Conservation (phyloP, 2,329 filamentous ascomycete genomes). For the Xylariaceae sp. region DNA sequence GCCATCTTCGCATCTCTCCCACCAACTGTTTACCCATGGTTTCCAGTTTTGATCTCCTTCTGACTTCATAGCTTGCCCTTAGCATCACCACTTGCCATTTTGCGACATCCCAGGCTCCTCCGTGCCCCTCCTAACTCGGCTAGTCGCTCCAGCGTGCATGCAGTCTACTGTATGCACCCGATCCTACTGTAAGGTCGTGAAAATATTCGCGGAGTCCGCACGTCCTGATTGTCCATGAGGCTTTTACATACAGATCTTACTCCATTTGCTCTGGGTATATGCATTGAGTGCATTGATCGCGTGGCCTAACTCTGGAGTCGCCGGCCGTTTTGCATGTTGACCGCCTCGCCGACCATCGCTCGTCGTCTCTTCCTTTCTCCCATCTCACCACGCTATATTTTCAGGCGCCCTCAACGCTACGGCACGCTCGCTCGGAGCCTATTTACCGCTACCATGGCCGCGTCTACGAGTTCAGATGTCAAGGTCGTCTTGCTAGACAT, state of each 20-base stretch:
- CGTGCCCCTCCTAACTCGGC: conserved; percentile 10
- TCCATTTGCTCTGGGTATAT: conserved; percentile 15
- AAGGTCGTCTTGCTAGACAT: conserved; percentile 54
- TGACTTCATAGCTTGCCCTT: not conserved
- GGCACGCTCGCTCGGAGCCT: not conserved
- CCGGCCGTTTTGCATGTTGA: conserved; percentile 27
- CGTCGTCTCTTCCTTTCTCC: conserved; percentile 20
- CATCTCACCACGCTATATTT: conserved; percentile 7
- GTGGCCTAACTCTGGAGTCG: conserved; percentile 17
- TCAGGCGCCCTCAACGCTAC: not conserved
- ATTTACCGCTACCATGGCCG: conserved; percentile 30
- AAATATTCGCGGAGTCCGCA: conserved; percentile 8
- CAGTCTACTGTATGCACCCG: conserved; percentile 7
- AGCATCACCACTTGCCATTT: conserved; percentile 3
- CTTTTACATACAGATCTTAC: not conserved
- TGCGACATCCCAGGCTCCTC: not conserved
- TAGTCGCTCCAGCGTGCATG: conserved; percentile 4
- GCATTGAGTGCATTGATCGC: conserved; percentile 23
- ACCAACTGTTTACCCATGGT: not conserved
- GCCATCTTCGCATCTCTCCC: not conserved
- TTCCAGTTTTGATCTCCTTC: conserved; percentile 10
- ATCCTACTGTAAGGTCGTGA: conserved; percentile 1
- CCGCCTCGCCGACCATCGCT: conserved; percentile 29
- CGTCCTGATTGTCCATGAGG: conserved; percentile 10
- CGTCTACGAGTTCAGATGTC: conserved; percentile 30